These are phyloP conservation scores for Vicia villosa DNA, from an alignment of 306 rosid genomes.

Conservation along the genomic window DNA sequence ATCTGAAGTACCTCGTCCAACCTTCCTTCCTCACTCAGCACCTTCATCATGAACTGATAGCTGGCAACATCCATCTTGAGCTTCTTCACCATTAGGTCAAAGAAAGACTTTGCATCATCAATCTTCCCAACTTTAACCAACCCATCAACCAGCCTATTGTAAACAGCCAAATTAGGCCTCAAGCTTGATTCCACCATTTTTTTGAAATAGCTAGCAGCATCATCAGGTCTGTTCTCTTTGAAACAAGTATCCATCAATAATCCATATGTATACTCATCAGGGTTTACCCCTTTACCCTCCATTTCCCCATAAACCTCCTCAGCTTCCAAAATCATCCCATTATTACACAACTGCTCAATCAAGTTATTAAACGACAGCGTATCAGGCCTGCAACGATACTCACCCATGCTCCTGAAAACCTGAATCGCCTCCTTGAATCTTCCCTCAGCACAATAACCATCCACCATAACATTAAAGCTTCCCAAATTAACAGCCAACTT, in stretches of 20 bases:
- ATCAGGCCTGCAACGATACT: constrained; percentile 76
- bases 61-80: constrained; percentile 88
- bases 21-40: constrained; percentile 65
- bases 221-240: constrained; percentile 73
- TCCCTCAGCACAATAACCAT: constrained; percentile 73
- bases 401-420: constrained; percentile 82
- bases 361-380: constrained; percentile 79
- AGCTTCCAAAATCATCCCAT: constrained; percentile 65
- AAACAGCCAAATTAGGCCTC: constrained; percentile 87
- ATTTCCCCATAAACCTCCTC: constrained; percentile 81
- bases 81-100: constrained; percentile 87
- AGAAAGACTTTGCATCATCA: constrained; percentile 76
- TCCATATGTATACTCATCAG: constrained; percentile 82
- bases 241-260: constrained; percentile 94
- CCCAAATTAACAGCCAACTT: constrained; percentile 74
- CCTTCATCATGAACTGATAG: constrained; percentile 88
- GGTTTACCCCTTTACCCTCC: constrained; percentile 74
- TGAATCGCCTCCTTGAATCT: constrained; percentile 74
- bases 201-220: constrained; percentile 79
- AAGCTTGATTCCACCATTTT: constrained; percentile 80
- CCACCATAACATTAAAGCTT: constrained; percentile 86
- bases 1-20: constrained; percentile 77
- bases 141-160: constrained; percentile 77
- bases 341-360: constrained; percentile 82
- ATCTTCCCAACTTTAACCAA: constrained; percentile 77